Conservation (phyloP, 345 rosid genomes). For the Populus deltoides region DNA sequence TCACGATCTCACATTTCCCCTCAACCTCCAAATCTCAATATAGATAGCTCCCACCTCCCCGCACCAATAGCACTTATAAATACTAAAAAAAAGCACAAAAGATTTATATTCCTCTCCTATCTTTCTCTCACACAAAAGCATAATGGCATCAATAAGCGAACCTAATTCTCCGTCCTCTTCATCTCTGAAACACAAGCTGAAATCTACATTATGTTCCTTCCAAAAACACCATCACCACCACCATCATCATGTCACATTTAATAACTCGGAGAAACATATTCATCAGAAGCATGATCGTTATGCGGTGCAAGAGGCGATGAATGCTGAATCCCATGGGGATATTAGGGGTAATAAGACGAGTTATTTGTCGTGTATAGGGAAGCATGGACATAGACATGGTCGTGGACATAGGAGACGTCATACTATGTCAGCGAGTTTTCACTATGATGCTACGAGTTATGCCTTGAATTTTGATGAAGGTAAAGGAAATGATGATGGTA, state of each 20-base stretch:
- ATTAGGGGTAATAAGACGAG: background rate
- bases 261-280: slow-evolving; percentile 5
- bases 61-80: background rate
- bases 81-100: background rate
- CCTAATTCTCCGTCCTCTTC: slow-evolving; percentile 16
- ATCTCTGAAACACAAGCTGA: slow-evolving; percentile 30
- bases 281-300: background rate
- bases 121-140: background rate
- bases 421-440: slow-evolving; percentile 25
- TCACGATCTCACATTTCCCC: background rate
- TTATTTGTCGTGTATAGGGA: slow-evolving; percentile 16
- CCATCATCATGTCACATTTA: background rate
- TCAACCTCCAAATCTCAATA: background rate
- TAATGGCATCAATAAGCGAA: background rate
- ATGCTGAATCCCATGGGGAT: too few species aligned
- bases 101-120: background rate
- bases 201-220: slow-evolving; percentile 24
- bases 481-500: background rate
- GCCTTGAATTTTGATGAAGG: slow-evolving; percentile 50
- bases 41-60: too few species aligned
- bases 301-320: too few species aligned
- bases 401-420: slow-evolving; percentile 25
- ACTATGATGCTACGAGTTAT: slow-evolving; percentile 43
- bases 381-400: background rate
- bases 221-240: slow-evolving; percentile 5